A percentile compares a stretch with the other conserved stretches of the same genome.
phyloP scores from a whole-genome alignment of 805 yeast species.

The Ascoidea asiatica region DNA sequence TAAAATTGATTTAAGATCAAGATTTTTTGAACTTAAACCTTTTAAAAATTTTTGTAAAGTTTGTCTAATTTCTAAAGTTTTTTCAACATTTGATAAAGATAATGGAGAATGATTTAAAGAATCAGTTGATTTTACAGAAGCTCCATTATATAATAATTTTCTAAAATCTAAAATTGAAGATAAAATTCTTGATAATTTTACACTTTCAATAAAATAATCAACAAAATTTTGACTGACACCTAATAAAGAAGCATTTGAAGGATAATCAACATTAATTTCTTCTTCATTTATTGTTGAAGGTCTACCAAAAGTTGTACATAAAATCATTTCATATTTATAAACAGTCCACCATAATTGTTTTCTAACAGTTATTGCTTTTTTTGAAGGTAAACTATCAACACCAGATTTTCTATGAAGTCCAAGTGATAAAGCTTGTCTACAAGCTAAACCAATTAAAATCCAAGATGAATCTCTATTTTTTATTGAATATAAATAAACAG shows the following conservation, averaged over 20 bases:
- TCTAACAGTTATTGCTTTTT: slow-evolving; percentile 17
- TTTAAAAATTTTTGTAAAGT: slow-evolving; percentile 22
- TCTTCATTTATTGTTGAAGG: slow-evolving; percentile 30
- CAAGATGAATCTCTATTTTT: slow-evolving; percentile 35
- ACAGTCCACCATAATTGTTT: slow-evolving; percentile 27
- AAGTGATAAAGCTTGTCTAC: slow-evolving; percentile 33
- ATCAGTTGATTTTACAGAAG: slow-evolving; percentile 13
- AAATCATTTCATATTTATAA: slow-evolving; percentile 24
- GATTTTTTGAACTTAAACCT: slow-evolving; percentile 15
- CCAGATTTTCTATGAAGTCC: slow-evolving; percentile 30
- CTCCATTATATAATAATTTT: slow-evolving; percentile 16
- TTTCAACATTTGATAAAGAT: slow-evolving; percentile 25
- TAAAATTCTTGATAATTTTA: slow-evolving; percentile 23
- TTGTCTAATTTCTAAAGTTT: slow-evolving; percentile 22
- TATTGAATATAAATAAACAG: slow-evolving; percentile 29
- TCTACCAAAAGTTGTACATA: slow-evolving; percentile 32
- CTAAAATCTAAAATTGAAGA: slow-evolving; percentile 27
- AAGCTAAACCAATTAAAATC: slow-evolving; percentile 31
- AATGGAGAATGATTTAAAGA: slow-evolving; percentile 16
- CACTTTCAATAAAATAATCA: slow-evolving; percentile 20
- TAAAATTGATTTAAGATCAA: slow-evolving; percentile 1
- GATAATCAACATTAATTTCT: slow-evolving; percentile 29
- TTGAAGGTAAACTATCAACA: slow-evolving; percentile 25
- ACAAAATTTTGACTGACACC: slow-evolving; percentile 17
- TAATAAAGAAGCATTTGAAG: slow-evolving; percentile 16